phyloP scores from a whole-genome alignment of 768 basidiomycete genomes.

The Coprinopsis marcescibilis region DNA sequence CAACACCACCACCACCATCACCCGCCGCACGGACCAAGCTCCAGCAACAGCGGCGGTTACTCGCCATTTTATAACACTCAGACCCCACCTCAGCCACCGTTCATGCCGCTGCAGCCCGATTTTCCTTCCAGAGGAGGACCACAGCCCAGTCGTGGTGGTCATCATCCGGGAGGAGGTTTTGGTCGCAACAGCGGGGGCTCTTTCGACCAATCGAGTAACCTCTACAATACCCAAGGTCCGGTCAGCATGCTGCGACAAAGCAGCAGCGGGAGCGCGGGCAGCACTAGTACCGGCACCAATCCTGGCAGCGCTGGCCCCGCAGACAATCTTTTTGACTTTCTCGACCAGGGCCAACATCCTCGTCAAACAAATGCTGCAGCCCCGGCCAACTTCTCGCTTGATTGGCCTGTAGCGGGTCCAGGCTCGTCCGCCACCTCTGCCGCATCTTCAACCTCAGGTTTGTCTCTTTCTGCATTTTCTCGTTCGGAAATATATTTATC shows the following conservation, averaged over 20 bases:
- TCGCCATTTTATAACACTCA: constrained; percentile 12
- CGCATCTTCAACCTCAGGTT: neutral
- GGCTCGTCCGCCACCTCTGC: constrained; percentile 11
- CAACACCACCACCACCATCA: neutral
- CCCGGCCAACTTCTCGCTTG: constrained; percentile 18
- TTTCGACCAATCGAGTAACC: neutral
- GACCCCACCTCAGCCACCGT: constrained; percentile 21
- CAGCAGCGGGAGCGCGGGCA: no score
- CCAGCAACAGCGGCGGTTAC: constrained; percentile 16
- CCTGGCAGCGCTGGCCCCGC: no score
- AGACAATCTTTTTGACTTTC: constrained; percentile 17
- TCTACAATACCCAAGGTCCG: neutral
- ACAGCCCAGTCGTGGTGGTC: no score
- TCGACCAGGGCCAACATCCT: constrained; percentile 14
- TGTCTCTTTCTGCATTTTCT: no score
- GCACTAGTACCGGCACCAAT: constrained; percentile 11
- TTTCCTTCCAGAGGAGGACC: constrained; percentile 15
- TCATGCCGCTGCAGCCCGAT: constrained; percentile 28
- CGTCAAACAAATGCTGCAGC: constrained; percentile 2
- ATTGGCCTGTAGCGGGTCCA: constrained; percentile 31
- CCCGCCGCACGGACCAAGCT: constrained; percentile 20
- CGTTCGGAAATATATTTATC: no score
- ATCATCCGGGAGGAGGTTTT: neutral
- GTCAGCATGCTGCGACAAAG: constrained; percentile 10
- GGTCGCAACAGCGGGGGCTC: neutral